These are phyloP conservation scores for Solanum lignicaule DNA, from an alignment of 257 asterid species.

Conservation along the genomic window DNA sequence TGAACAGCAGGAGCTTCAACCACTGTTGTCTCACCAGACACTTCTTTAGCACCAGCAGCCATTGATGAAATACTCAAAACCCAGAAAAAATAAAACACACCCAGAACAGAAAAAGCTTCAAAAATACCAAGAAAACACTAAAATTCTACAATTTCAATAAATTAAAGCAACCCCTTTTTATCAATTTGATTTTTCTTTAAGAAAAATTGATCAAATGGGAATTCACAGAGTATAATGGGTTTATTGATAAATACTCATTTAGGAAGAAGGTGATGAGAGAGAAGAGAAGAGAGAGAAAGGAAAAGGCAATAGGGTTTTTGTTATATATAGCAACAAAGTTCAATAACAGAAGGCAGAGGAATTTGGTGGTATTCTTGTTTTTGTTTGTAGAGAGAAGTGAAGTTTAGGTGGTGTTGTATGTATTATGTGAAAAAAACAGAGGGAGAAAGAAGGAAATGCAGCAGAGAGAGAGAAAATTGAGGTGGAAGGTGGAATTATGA, in stretches of 20 bases:
- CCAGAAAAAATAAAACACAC: background rate
- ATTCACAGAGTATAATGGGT: background rate
- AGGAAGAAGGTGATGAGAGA: background rate
- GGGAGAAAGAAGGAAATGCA: background rate
- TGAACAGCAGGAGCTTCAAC: constrained; percentile 40
- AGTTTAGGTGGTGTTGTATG: background rate
- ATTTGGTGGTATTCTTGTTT: background rate
- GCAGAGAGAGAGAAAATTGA: background rate
- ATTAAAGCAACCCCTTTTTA: background rate
- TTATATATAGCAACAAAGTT: background rate
- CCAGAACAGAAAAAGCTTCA: constrained; percentile 8
- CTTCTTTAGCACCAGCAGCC: constrained; percentile 83
- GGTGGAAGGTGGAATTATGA: background rate
- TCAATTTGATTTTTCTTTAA: background rate
- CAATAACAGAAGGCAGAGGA: background rate
- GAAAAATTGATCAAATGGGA: background rate
- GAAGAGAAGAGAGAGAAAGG: background rate
- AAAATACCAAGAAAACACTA: background rate
- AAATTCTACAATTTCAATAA: background rate
- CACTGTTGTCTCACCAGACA: constrained; percentile 56
- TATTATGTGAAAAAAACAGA: background rate
- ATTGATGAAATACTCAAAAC: constrained; percentile 26
- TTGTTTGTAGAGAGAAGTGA: background rate
- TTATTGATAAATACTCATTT: background rate
- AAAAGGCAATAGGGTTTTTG: background rate